These are phyloP conservation scores for Phylloboletellus chloephorus DNA, from an alignment of 1,284 basidiomycete species.

Conservation along the genomic window DNA sequence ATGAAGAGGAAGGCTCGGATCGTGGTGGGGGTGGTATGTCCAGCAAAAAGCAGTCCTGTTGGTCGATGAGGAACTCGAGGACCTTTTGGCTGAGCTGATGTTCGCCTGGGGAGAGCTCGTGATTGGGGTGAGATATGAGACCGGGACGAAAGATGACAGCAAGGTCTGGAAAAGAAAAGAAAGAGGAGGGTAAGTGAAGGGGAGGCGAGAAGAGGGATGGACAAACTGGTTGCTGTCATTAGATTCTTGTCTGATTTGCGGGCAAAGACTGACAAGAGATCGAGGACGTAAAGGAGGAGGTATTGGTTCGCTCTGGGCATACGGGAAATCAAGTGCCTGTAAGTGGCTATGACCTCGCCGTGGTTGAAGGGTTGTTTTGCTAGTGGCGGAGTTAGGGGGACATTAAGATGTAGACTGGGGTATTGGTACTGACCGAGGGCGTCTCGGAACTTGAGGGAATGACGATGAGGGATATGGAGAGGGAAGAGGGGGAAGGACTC, in stretches of 20 bases:
- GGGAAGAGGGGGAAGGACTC: slow-evolving; percentile 32
- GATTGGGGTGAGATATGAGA: slow-evolving; percentile 81
- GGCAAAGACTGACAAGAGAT: slow-evolving; percentile 92
- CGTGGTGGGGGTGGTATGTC: slow-evolving; percentile 68
- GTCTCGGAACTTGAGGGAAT: slow-evolving; percentile 66
- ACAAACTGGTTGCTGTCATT: slow-evolving; percentile 91
- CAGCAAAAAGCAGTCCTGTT: slow-evolving; percentile 83
- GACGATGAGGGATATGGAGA: slow-evolving; percentile 17
- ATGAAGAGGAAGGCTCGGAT: slow-evolving; percentile 30
- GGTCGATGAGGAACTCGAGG: slow-evolving; percentile 89
- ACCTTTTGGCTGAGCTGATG: slow-evolving; percentile 86
- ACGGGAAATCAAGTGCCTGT: slow-evolving; percentile 79
- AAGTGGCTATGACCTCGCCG: slow-evolving; percentile 67
- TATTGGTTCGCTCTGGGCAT: slow-evolving; percentile 91
- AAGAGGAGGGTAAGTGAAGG: not conserved
- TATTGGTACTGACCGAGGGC: slow-evolving; percentile 55
- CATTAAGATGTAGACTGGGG: slow-evolving; percentile 3
- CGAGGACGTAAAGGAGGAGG: slow-evolving; percentile 92
- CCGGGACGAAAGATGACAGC: slow-evolving; percentile 94
- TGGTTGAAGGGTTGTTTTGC: slow-evolving; percentile 62
- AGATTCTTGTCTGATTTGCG: slow-evolving; percentile 87
- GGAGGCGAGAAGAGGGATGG: not conserved
- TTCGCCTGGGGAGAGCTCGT: slow-evolving; percentile 78
- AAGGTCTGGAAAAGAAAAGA: slow-evolving; percentile 53
- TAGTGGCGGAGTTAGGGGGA: slow-evolving; percentile 27